Conservation (phyloP, 768 basidiomycete genomes). For the Harrya chromipes region DNA sequence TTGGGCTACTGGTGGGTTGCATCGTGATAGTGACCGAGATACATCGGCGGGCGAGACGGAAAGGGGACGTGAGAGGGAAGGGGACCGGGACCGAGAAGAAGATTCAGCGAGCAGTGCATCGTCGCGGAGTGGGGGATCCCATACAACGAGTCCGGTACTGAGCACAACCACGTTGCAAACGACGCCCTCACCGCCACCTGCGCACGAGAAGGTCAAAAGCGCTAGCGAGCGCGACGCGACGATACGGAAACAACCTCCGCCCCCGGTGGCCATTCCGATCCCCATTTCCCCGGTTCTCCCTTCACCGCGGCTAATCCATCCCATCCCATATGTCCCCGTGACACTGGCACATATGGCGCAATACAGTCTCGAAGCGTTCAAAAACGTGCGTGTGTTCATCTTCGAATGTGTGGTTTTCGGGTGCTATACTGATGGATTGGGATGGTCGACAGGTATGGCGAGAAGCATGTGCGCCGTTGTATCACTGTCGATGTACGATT, state of each 20-base stretch:
- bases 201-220: conserved; percentile 36
- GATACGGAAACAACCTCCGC: conserved; percentile 18
- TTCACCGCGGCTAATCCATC: conserved; percentile 55
- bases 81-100: conserved; percentile 39
- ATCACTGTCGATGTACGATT: conserved; percentile 69
- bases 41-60: conserved; percentile 23
- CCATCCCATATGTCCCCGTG: conserved; percentile 68
- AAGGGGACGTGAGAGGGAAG: conserved; percentile 35
- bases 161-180: conserved; percentile 74
- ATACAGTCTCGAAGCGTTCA: conserved; percentile 58
- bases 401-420: not conserved
- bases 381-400: conserved; percentile 46
- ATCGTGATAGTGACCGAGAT: conserved; percentile 38
- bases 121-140: conserved; percentile 50
- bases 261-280: conserved; percentile 34
- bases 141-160: conserved; percentile 67
- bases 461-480: conserved; percentile 68
- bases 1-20: conserved; percentile 41
- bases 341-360: conserved; percentile 52
- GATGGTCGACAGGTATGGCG: conserved; percentile 55
- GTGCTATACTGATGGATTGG: conserved; percentile 2
- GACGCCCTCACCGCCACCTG: conserved; percentile 73
- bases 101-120: conserved; percentile 47
- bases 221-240: conserved; percentile 17
- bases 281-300: conserved; percentile 60